phyloP scores from a whole-genome alignment of 495 filamentous ascomycete species.

The Annulohypoxylon stygium region DNA sequence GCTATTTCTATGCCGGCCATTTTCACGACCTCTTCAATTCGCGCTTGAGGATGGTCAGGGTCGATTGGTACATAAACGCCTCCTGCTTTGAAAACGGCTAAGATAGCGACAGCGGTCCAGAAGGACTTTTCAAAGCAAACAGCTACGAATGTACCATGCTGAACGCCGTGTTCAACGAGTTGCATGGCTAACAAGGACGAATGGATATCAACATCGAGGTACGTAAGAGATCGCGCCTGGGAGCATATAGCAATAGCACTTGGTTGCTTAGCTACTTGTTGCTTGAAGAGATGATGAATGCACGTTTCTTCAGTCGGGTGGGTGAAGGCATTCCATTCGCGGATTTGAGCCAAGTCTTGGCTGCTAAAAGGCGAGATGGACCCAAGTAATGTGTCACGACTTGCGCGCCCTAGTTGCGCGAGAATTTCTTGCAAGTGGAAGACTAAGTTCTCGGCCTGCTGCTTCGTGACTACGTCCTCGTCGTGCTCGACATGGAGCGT shows the following conservation, averaged over 20 bases:
- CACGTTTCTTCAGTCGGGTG: not conserved
- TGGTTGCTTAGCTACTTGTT: not conserved
- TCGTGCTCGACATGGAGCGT: not conserved
- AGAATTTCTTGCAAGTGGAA: not conserved
- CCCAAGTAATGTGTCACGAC: not conserved
- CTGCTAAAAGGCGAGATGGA: not conserved
- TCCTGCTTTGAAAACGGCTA: not conserved
- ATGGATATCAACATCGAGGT: not conserved
- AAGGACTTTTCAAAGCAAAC: conserved; percentile 1
- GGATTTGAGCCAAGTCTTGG: not conserved
- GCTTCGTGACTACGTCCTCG: not conserved
- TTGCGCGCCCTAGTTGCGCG: not conserved
- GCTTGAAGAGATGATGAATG: not conserved
- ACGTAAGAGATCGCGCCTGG: not conserved
- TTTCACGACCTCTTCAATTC: not conserved
- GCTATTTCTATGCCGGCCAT: not conserved
- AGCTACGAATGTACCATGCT: not conserved
- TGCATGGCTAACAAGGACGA: not conserved
- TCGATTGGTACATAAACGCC: not conserved
- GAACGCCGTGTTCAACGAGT: not conserved
- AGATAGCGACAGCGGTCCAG: not conserved
- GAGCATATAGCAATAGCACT: not conserved
- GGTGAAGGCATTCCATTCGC: not conserved
- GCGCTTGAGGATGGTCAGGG: not conserved
- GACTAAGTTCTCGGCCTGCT: not conserved